A percentile compares a stretch with the other conserved stretches of the same genome.
These are phyloP conservation scores for Diplodia corticola DNA, from an alignment of 2,329 filamentous ascomycete genomes.

Conservation along the genomic window DNA sequence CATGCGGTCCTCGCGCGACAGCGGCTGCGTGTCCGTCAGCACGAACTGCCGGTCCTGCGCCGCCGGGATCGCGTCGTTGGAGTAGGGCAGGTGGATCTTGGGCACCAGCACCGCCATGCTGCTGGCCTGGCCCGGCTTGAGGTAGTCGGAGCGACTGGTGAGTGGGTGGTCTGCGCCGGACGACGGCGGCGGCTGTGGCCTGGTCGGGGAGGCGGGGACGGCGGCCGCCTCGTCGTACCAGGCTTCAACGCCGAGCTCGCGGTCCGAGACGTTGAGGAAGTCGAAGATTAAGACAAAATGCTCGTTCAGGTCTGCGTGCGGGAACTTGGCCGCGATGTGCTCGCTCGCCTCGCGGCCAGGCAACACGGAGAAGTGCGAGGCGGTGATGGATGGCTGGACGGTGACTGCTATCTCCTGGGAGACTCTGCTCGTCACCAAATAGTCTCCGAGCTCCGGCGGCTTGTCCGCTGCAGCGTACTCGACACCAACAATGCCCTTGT, in stretches of 20 bases:
- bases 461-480: constrained; percentile 18
- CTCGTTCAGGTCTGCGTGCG: constrained; percentile 1
- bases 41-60: constrained; percentile 90
- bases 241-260: constrained; percentile 14
- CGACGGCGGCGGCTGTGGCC: neutral
- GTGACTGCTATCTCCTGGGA: constrained; percentile 16
- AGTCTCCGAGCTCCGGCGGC: constrained; percentile 12
- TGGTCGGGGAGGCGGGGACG: neutral
- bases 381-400: constrained; percentile 5
- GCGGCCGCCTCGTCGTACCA: constrained; percentile 1
- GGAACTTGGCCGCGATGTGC: constrained; percentile 14
- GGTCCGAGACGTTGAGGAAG: constrained; percentile 17
- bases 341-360: constrained; percentile 5
- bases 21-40: constrained; percentile 75
- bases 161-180: neutral
- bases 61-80: constrained; percentile 75
- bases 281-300: constrained; percentile 8
- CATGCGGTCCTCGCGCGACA: constrained; percentile 75
- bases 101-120: constrained; percentile 75
- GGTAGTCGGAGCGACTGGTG: constrained; percentile 38
- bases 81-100: constrained; percentile 73
- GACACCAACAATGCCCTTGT: constrained; percentile 8
- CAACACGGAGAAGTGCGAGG: constrained; percentile 11
- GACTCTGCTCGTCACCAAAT: constrained; percentile 17
- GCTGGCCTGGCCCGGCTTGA: constrained; percentile 63